Base-by-base conservation (phyloP, 345 rosid species). In the Populus ilicifolia region DNA sequence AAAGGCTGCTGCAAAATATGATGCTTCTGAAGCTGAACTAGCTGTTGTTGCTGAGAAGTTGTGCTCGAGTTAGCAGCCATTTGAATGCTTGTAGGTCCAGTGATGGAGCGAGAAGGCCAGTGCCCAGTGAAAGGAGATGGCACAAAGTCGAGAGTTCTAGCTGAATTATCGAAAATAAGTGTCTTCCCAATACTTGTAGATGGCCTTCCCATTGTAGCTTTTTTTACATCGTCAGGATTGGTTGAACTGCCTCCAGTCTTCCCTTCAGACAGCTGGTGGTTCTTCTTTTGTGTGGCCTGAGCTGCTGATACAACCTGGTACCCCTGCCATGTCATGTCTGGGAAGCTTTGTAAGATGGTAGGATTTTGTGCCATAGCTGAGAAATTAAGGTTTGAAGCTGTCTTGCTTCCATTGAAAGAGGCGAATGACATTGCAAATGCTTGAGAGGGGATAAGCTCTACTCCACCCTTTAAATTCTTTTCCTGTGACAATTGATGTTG, bases 161-260 rank as follows among this genome's bases (percentile, higher is more conserved):
- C 79, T 61, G 92, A 82, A 80, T 87, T 83, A 73, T 88, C 89
- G 72, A 88, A 88, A 78, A 81, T 83, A 74, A 83, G 83, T 9
- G 89, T 80, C 79, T 83, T 90, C 25, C 82, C 92, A 27, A 68
- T 79, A 48, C 78, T 54, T 20, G 75, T 41, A 16, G 79, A 70
- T 18, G 84, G 54, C 84, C 83, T 86, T 73, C 88, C 88, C 6
- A 65, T 38, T 35, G 74, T 64, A 68, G 70, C 30, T 80, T 77
- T 82, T 76, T 81, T 90, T 17, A 72, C 82, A 70, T 86, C 89
- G 21, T 84, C 85, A 9, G 65, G 78, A 76, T 73, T 84, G 71
- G 78, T 68, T 29, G 80, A 79, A 81, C 74, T 39, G 30, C 77
- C 68, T 69, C 81, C 81, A 68, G 69, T 80, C 80, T 88, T 90